Evolutionary conservation across 768 basidiomycete genomes (phyloP).

Genomic region (Tricholoma furcatifolium): DNA sequence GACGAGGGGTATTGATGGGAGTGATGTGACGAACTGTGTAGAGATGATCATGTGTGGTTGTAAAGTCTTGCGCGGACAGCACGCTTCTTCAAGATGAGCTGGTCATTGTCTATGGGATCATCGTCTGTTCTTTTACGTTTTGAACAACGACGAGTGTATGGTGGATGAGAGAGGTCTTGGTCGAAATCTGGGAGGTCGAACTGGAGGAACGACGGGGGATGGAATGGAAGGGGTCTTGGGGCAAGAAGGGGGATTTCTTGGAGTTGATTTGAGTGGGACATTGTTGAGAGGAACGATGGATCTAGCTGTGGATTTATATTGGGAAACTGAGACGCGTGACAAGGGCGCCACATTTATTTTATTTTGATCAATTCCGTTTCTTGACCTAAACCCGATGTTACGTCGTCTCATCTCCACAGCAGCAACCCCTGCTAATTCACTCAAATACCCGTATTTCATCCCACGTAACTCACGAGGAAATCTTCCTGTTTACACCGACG

Average conservation of each 20-base stretch:
- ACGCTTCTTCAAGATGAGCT: slow-evolving; percentile 17
- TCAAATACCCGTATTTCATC: slow-evolving; percentile 50
- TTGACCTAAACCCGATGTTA: slow-evolving; percentile 10
- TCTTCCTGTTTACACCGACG: slow-evolving; percentile 74
- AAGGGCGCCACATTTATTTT: slow-evolving; percentile 19
- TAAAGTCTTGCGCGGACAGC: slow-evolving; percentile 16
- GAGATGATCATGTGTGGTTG: slow-evolving; percentile 13
- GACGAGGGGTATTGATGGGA: slow-evolving; percentile 7
- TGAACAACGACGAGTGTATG: slow-evolving; percentile 42
- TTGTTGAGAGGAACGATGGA: slow-evolving; percentile 16
- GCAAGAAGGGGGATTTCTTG: slow-evolving; percentile 59
- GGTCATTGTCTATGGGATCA: slow-evolving; percentile 11
- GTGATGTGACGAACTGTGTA: neutral
- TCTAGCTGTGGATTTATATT: slow-evolving; percentile 26
- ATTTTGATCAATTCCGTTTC: slow-evolving; percentile 9
- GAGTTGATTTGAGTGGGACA: slow-evolving; percentile 18
- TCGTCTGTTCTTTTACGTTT: slow-evolving; percentile 51
- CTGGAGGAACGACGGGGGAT: slow-evolving; percentile 67
- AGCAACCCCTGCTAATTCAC: neutral
- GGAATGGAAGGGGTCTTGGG: slow-evolving; percentile 67
- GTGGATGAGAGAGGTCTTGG: slow-evolving; percentile 69
- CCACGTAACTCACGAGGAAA: slow-evolving; percentile 65
- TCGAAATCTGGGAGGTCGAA: slow-evolving; percentile 67
- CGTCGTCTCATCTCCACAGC: slow-evolving; percentile 13
- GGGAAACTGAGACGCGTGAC: slow-evolving; percentile 21